Evolutionary conservation across 495 filamentous ascomycete genomes (phyloP).

Genomic region (Evernia prunastri): DNA sequence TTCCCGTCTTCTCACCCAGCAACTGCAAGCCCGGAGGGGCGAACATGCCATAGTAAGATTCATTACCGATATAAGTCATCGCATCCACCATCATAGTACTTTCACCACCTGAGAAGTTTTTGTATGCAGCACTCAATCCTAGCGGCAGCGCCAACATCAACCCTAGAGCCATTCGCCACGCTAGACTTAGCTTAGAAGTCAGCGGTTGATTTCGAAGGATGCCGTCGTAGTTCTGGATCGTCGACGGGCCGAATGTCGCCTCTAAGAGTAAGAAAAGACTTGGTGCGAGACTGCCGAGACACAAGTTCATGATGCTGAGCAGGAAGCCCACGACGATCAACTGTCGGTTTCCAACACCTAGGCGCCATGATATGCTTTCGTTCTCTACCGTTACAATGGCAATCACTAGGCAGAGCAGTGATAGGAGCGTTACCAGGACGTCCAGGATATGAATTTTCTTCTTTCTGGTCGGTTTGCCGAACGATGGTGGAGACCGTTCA

Average conservation of each 20-base stretch:
- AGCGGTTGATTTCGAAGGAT: conserved; percentile 19
- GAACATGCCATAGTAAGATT: conserved; percentile 20
- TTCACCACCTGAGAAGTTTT: conserved; percentile 17
- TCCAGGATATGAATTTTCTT: conserved; percentile 10
- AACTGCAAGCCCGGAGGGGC: conserved; percentile 14
- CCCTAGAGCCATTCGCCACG: conserved; percentile 16
- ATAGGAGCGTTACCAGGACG: conserved; percentile 2
- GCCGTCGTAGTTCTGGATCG: conserved; percentile 21
- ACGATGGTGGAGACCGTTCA: too few species aligned
- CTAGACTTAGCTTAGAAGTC: background rate
- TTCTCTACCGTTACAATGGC: conserved; percentile 16
- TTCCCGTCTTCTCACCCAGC: conserved; percentile 16
- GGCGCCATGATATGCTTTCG: conserved; percentile 19
- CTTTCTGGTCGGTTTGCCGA: conserved; percentile 10
- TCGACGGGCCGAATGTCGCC: conserved; percentile 19
- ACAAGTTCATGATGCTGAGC: conserved; percentile 22
- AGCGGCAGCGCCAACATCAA: conserved; percentile 11
- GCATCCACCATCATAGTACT: conserved; percentile 5
- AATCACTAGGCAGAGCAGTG: conserved; percentile 16
- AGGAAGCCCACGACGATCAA: conserved; percentile 22
- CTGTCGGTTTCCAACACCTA: conserved; percentile 16
- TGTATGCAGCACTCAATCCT: conserved; percentile 23
- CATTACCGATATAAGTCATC: background rate
- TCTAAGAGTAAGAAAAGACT: conserved; percentile 16
- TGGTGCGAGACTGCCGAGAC: conserved; percentile 12